Evolutionary conservation across 106 monocot species (phyloP).

Genomic region (Phalaenopsis equestris): DNA sequence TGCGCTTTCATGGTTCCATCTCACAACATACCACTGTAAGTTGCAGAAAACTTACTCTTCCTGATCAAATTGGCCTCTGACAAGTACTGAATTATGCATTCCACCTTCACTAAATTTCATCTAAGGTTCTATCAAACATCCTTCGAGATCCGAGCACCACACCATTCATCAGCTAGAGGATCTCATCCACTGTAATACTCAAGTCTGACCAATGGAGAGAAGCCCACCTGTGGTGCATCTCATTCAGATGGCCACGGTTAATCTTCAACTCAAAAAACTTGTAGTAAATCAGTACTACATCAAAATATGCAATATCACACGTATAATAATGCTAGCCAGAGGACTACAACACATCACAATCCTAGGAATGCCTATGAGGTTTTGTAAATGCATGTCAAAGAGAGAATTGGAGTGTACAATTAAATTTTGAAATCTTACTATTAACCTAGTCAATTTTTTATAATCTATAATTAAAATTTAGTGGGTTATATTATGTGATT

Average conservation of each 20-base stretch:
- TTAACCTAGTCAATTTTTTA: too few species aligned
- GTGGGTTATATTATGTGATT: too few species aligned
- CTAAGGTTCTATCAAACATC: constrained; percentile 64
- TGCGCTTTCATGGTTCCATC: constrained; percentile 70
- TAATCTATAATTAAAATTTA: too few species aligned
- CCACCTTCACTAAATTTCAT: constrained; percentile 83
- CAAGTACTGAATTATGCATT: constrained; percentile 87
- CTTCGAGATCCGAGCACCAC: constrained; percentile 40
- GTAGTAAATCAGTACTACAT: neutral
- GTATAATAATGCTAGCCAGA: too few species aligned
- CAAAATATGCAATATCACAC: too few species aligned
- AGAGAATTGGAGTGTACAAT: too few species aligned
- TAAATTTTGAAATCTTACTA: too few species aligned
- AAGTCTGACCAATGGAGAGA: constrained; percentile 52
- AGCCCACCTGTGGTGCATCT: constrained; percentile 32
- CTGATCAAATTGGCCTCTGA: constrained; percentile 75
- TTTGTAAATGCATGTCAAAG: too few species aligned
- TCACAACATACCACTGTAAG: constrained; percentile 67
- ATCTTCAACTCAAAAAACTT: neutral
- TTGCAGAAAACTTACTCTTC: constrained; percentile 57
- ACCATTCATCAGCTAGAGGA: constrained; percentile 42
- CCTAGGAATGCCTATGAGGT: too few species aligned
- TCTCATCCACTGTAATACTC: constrained; percentile 85
- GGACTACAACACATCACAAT: too few species aligned
- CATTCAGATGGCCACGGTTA: constrained; percentile 33